These are phyloP conservation scores for Platismatia glauca DNA, from an alignment of 495 filamentous ascomycete genomes.

Conservation along the genomic window DNA sequence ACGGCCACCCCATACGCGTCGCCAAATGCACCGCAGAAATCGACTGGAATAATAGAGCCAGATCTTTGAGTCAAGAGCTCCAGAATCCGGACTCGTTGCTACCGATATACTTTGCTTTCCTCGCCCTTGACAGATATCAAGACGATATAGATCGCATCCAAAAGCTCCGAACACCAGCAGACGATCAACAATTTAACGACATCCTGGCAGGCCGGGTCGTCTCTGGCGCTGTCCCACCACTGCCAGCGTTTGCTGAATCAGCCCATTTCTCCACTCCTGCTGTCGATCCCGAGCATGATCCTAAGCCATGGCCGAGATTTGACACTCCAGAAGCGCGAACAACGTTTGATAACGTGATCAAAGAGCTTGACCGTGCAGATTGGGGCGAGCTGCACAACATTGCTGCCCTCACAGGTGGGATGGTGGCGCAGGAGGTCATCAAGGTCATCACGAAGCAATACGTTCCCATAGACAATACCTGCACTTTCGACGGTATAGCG, in stretches of 20 bases:
- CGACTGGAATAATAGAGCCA: conserved; percentile 30
- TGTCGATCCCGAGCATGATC: conserved; percentile 2
- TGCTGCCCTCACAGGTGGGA: conserved; percentile 78
- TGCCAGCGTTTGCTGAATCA: conserved; percentile 8
- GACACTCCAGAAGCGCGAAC: conserved; percentile 3
- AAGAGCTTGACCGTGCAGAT: conserved; percentile 64
- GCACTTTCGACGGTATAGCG: conserved; percentile 80
- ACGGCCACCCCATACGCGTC: conserved; percentile 48
- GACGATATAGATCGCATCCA: conserved; percentile 10
- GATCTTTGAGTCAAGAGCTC: conserved; percentile 16
- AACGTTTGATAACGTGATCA: conserved; percentile 43
- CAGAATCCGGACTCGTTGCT: conserved; percentile 50
- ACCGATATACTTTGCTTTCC: conserved; percentile 67
- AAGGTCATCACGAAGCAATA: conserved; percentile 97
- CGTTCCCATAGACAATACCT: conserved; percentile 86
- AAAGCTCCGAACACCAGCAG: not conserved
- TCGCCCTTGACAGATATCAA: conserved; percentile 45
- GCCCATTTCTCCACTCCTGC: conserved; percentile 13
- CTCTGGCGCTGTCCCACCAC: conserved; percentile 3
- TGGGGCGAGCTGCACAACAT: conserved; percentile 92
- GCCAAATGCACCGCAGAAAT: conserved; percentile 26
- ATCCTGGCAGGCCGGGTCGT: not conserved
- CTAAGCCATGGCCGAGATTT: conserved; percentile 9
- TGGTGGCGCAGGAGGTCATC: conserved; percentile 91
- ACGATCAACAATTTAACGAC: not conserved